A percentile compares a stretch with the other conserved stretches of the same genome.
These are phyloP conservation scores for Herpetomonas muscarum DNA, from an alignment of 208 protist genomes.

Conservation along the genomic window DNA sequence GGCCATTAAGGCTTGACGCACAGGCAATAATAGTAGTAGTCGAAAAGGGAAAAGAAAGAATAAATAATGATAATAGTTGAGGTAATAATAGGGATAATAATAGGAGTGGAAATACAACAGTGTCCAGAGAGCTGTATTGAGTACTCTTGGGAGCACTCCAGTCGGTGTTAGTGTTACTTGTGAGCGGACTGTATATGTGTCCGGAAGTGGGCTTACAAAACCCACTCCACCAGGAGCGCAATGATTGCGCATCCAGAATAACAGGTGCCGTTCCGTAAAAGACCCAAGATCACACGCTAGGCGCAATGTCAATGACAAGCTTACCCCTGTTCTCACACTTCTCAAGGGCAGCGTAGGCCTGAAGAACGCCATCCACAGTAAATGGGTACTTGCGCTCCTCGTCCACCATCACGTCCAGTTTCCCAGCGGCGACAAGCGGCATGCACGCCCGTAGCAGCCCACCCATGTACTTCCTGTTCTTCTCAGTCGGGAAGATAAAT, in stretches of 20 bases:
- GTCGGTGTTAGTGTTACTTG: neutral
- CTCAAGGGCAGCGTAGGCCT: slow-evolving; percentile 4
- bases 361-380: slow-evolving; percentile 5
- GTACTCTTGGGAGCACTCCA: neutral
- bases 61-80: slow-evolving; percentile 1
- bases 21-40: neutral
- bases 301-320: slow-evolving; percentile 8
- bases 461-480: slow-evolving; percentile 5
- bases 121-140: neutral
- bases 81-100: neutral
- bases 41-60: neutral
- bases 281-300: too few species aligned
- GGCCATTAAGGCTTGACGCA: neutral
- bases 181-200: neutral
- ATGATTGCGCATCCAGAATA: too few species aligned
- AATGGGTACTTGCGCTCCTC: slow-evolving; percentile 7
- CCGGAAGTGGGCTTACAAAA: too few species aligned
- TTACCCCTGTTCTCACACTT: slow-evolving; percentile 7
- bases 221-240: too few species aligned
- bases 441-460: slow-evolving; percentile 5
- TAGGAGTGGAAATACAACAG: neutral
- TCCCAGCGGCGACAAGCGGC: slow-evolving; percentile 7
- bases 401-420: slow-evolving; percentile 8
- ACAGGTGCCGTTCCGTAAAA: too few species aligned
- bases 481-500: slow-evolving; percentile 10